Evolutionary conservation across 2,329 filamentous ascomycete species (phyloP).

Genomic region (Penicillium sclerotigenum): DNA sequence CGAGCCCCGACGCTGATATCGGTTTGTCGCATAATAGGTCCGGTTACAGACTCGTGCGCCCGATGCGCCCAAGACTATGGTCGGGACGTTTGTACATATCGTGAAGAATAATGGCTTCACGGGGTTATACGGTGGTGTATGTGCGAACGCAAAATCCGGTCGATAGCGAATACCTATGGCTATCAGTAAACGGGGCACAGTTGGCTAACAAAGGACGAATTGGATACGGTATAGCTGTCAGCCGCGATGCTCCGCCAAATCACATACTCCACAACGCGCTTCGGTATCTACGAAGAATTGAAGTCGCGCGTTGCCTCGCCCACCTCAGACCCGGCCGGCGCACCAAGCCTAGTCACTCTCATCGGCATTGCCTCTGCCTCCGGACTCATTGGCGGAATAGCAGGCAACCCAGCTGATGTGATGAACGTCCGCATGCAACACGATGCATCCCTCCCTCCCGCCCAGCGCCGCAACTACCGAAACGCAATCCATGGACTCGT

Average conservation of each 20-base stretch:
- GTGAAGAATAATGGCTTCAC: constrained; percentile 69
- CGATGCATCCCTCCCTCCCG: constrained; percentile 70
- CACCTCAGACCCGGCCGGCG: constrained; percentile 34
- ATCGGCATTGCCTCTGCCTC: constrained; percentile 78
- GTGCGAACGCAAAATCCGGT: constrained; percentile 17
- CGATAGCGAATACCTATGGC: background rate
- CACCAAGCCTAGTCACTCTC: constrained; percentile 70
- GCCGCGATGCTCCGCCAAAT: constrained; percentile 89
- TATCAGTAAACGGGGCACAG: background rate
- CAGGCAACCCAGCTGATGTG: constrained; percentile 92
- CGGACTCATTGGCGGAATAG: constrained; percentile 83
- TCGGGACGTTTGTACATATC: constrained; percentile 80
- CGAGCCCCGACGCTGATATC: constrained; percentile 11
- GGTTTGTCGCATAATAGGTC: constrained; percentile 55
- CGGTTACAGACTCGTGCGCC: constrained; percentile 79
- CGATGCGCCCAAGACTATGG: constrained; percentile 74
- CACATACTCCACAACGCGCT: constrained; percentile 94
- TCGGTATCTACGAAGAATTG: constrained; percentile 92
- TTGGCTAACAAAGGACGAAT: constrained; percentile 3
- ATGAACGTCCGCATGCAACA: constrained; percentile 99
- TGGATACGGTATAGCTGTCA: constrained; percentile 57
- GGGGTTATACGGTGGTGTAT: constrained; percentile 80
- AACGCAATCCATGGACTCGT: constrained; percentile 82
- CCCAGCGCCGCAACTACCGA: constrained; percentile 79
- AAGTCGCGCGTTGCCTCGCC: constrained; percentile 63